Conservation (phyloP, 2,329 filamentous ascomycete species). For the Fusarium paranaense region DNA sequence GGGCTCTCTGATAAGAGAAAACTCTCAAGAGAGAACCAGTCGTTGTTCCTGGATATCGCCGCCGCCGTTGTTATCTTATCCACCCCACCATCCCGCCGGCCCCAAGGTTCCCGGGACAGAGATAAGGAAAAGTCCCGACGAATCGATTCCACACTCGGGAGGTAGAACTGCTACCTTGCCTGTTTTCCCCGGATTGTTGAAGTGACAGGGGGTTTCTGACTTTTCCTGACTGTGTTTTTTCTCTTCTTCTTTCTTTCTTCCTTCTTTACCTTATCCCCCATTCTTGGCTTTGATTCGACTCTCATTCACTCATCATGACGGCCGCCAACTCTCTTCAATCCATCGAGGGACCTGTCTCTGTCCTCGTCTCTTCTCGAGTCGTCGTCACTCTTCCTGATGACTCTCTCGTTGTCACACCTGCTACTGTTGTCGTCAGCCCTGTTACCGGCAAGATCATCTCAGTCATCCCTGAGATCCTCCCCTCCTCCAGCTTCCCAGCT, state of each 20-base stretch:
- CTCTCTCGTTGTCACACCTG: slow-evolving; percentile 75
- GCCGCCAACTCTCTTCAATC: slow-evolving; percentile 35
- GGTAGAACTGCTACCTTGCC: slow-evolving; percentile 10
- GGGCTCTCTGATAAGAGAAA: slow-evolving; percentile 10
- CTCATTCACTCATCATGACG: slow-evolving; percentile 45
- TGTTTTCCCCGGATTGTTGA: slow-evolving; percentile 18
- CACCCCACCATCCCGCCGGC: slow-evolving; percentile 35
- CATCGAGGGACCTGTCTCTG: slow-evolving; percentile 64
- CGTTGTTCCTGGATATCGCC: slow-evolving; percentile 8
- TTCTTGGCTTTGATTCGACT: neutral
- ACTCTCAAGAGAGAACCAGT: slow-evolving; percentile 12
- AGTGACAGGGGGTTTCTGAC: slow-evolving; percentile 16
- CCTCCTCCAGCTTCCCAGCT: slow-evolving; percentile 77
- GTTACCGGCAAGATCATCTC: slow-evolving; percentile 86
- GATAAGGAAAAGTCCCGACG: slow-evolving; percentile 39
- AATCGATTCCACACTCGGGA: slow-evolving; percentile 4
- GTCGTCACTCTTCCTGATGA: slow-evolving; percentile 78
- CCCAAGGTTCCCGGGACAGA: slow-evolving; percentile 9
- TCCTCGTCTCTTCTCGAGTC: slow-evolving; percentile 86
- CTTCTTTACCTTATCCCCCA: slow-evolving; percentile 5
- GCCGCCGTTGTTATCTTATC: slow-evolving; percentile 34
- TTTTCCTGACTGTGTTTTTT: neutral
- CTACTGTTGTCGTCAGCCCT: slow-evolving; percentile 84
- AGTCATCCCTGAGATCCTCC: slow-evolving; percentile 80
- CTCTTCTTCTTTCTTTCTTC: slow-evolving; percentile 19